A percentile compares a stretch with the other conserved stretches of the same genome.
These are phyloP conservation scores for Lipomyces spencermartinsiae DNA, from an alignment of 805 yeast genomes.

Conservation along the genomic window DNA sequence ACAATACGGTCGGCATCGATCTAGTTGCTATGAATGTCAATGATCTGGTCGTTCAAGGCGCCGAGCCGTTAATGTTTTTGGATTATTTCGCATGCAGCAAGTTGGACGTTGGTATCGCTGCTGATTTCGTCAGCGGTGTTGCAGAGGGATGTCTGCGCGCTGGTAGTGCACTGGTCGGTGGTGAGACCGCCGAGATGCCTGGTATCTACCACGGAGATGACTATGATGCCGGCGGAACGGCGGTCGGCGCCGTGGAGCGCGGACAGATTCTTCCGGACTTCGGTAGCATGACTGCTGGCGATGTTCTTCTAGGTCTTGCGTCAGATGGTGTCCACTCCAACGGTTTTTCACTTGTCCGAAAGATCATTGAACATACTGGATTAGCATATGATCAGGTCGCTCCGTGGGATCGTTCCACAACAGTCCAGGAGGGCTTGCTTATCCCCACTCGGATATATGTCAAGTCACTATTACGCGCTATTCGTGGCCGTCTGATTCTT, in stretches of 20 bases:
- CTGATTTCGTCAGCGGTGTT: slow-evolving; percentile 90
- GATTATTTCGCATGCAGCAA: slow-evolving; percentile 97
- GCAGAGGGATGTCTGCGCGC: slow-evolving; percentile 94
- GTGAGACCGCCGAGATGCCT: slow-evolving; percentile 99
- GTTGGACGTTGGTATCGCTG: slow-evolving; percentile 81
- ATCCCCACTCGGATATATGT: slow-evolving; percentile 95
- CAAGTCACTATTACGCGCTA: slow-evolving; percentile 79
- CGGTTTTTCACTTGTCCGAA: slow-evolving; percentile 94
- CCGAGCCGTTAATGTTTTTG: slow-evolving; percentile 92
- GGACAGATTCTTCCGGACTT: slow-evolving; percentile 73
- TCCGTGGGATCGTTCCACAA: slow-evolving; percentile 76
- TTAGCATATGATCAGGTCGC: slow-evolving; percentile 73
- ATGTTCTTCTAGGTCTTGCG: slow-evolving; percentile 81
- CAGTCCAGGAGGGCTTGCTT: slow-evolving; percentile 85
- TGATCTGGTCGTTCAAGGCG: slow-evolving; percentile 98
- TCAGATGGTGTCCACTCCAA: slow-evolving; percentile 96
- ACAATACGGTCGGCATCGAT: slow-evolving; percentile 98
- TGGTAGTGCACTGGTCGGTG: slow-evolving; percentile 98
- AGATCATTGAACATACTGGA: slow-evolving; percentile 80
- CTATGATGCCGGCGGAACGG: slow-evolving; percentile 98
- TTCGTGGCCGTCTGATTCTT: slow-evolving; percentile 68
- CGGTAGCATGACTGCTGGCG: slow-evolving; percentile 73
- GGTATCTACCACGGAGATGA: slow-evolving; percentile 96
- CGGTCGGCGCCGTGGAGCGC: slow-evolving; percentile 93
- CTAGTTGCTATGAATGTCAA: slow-evolving; percentile 99